These are phyloP conservation scores for Poteriospumella lacustris DNA, from an alignment of 108 stramenopile genomes.

Conservation along the genomic window DNA sequence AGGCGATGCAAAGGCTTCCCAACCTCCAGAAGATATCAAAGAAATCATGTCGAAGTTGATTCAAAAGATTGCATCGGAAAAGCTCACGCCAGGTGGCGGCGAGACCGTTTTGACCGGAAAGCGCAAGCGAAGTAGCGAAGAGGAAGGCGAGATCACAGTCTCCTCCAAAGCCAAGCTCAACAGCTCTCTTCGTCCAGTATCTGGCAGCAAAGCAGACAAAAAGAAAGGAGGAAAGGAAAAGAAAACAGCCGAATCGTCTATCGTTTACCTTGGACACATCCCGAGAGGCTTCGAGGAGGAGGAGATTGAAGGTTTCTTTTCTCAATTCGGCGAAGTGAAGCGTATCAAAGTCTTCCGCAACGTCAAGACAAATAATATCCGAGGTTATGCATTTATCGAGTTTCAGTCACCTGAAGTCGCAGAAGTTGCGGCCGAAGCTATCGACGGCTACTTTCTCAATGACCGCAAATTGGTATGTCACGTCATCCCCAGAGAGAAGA, in stretches of 20 bases:
- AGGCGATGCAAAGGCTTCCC: no score
- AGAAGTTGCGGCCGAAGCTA: constrained; percentile 82
- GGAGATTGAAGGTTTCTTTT: constrained; percentile 75
- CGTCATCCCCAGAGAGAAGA: constrained; percentile 54
- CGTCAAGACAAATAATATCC: constrained; percentile 68
- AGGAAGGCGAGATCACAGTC: no score
- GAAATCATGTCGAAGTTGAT: no score
- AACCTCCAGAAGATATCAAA: no score
- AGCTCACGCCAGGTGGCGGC: no score
- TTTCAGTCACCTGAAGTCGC: constrained; percentile 75
- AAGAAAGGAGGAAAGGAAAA: constrained; percentile 20
- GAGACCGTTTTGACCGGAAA: no score
- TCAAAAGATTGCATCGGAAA: no score
- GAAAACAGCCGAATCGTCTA: constrained; percentile 41
- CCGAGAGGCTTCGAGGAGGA: constrained; percentile 85
- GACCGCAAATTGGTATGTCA: constrained; percentile 81
- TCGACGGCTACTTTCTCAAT: constrained; percentile 84
- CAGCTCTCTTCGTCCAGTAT: no score
- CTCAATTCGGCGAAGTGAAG: constrained; percentile 83
- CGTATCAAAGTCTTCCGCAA: constrained; percentile 73
- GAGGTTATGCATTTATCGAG: constrained; percentile 90
- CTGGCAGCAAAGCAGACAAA: not conserved
- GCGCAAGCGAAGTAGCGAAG: no score
- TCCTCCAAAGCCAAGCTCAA: no score
- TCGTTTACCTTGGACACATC: constrained; percentile 92